Conservation (phyloP, 768 basidiomycete species). For the Amyloporia xantha region DNA sequence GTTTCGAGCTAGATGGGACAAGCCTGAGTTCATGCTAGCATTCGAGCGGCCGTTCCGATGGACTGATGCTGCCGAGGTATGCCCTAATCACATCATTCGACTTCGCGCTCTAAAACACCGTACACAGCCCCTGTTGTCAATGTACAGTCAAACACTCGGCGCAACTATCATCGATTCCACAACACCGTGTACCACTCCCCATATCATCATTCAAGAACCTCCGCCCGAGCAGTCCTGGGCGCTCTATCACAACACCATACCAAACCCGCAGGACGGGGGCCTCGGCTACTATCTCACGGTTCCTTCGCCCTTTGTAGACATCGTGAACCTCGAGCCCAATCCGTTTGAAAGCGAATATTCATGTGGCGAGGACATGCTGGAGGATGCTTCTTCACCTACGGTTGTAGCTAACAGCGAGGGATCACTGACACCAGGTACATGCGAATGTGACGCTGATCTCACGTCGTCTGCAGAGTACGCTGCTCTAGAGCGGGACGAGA, state of each 20-base stretch:
- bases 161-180: slow-evolving; percentile 38
- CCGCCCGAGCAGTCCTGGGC: slow-evolving; percentile 7
- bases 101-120: background rate
- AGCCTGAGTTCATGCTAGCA: slow-evolving; percentile 21
- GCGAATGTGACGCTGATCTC: background rate
- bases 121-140: slow-evolving; percentile 28
- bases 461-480: background rate
- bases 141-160: slow-evolving; percentile 21
- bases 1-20: slow-evolving; percentile 36
- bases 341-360: background rate
- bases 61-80: slow-evolving; percentile 48
- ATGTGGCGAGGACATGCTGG: background rate
- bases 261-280: slow-evolving; percentile 11
- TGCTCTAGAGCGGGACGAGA: background rate
- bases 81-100: slow-evolving; percentile 1
- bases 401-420: background rate
- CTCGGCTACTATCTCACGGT: slow-evolving; percentile 12
- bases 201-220: slow-evolving; percentile 19
- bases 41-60: slow-evolving; percentile 39
- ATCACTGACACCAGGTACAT: background rate
- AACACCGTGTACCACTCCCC: slow-evolving; percentile 23
- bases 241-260: slow-evolving; percentile 3
- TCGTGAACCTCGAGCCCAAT: slow-evolving; percentile 1
- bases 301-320: slow-evolving; percentile 5
- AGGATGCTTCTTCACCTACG: background rate